Evolutionary conservation across 768 basidiomycete species (phyloP).

Genomic region (Cystoderma amianthinum): DNA sequence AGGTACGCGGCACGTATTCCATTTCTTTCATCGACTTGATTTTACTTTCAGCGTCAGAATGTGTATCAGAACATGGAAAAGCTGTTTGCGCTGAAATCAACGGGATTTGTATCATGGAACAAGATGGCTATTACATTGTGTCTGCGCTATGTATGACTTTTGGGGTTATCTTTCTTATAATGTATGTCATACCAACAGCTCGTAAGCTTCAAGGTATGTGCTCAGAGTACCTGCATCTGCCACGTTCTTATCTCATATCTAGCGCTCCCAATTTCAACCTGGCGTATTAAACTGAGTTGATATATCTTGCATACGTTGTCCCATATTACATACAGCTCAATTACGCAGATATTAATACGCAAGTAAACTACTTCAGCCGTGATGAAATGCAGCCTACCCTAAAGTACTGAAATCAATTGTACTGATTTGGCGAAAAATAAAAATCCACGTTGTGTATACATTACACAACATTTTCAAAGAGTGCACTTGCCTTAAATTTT

Average conservation of each 20-base stretch:
- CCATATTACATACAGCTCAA: too few relatives aligned
- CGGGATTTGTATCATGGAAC: slow-evolving; percentile 76
- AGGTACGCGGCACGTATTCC: slow-evolving; percentile 29
- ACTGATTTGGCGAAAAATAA: slow-evolving; percentile 15
- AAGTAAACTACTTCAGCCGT: too few relatives aligned
- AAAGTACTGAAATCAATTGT: slow-evolving; percentile 14
- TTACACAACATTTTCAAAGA: slow-evolving; percentile 19
- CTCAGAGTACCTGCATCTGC: not conserved
- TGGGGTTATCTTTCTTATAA: slow-evolving; percentile 67
- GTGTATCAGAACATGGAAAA: slow-evolving; percentile 91
- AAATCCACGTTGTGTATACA: slow-evolving; percentile 33
- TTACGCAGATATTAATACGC: too few relatives aligned
- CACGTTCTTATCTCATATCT: slow-evolving; percentile 8
- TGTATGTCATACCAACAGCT: slow-evolving; percentile 80
- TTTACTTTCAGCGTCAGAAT: slow-evolving; percentile 59
- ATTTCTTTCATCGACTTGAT: slow-evolving; percentile 6
- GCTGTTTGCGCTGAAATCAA: slow-evolving; percentile 63
- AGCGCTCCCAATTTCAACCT: slow-evolving; percentile 66
- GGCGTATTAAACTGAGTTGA: slow-evolving; percentile 56
- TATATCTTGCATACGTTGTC: too few relatives aligned
- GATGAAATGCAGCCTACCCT: slow-evolving; percentile 38
- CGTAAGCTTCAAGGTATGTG: slow-evolving; percentile 76
- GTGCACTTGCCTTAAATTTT: not conserved
- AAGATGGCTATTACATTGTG: slow-evolving; percentile 90
- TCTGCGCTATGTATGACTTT: slow-evolving; percentile 72